Evolutionary conservation across 805 yeast species (phyloP), one percentile per base, ranked within the genome.

Genomic region (Wickerhamomyces xylosicus): DNA sequence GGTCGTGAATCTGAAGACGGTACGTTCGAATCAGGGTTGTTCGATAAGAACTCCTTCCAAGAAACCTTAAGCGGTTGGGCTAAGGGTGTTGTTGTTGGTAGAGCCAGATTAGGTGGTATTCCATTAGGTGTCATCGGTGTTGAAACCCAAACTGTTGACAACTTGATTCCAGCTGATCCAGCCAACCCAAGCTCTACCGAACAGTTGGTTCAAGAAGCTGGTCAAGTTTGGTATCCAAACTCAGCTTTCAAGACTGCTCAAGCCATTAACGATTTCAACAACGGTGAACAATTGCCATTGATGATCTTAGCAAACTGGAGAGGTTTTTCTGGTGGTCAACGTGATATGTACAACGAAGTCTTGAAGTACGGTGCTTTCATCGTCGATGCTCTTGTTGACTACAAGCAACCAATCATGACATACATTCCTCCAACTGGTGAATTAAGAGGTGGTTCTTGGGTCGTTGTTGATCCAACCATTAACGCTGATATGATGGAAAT

Each of bases 371-470:
- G 99, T 59, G 79, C 97, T 3, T 86, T 73, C 63, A 92, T 92
- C 64, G 99, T 92, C 47, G 99, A 92, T 61, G 97, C 98, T 13
- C 73, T 92, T 45, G 95, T 86, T 49, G 95, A 79, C 53, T 92
- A 80, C 75, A 85, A 85, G 61, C 98, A 92, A 64, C 99, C 99
- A 43, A 83, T 92, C 49, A 81, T 92, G 67, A 86, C 92, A 19
- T 92, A 92, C 65, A 90, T 92, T 61, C 98, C 99, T 38, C 99
- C 99, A 42, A 77, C 83, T 49, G 98, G 97, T 62, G 99, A 92
- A 66, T 74, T 92, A 51, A 84, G 99, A 75, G 99, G 99, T 71
- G 99, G 99, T 61, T 90, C 98, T 19, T 92, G 99, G 99, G 99
- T 94, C 41, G 99, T 92, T 50, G 96, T 92, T 59, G 99, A 92